Evolutionary conservation across 805 yeast species (phyloP).

Genomic region (Nakazawaea anatomiae): DNA sequence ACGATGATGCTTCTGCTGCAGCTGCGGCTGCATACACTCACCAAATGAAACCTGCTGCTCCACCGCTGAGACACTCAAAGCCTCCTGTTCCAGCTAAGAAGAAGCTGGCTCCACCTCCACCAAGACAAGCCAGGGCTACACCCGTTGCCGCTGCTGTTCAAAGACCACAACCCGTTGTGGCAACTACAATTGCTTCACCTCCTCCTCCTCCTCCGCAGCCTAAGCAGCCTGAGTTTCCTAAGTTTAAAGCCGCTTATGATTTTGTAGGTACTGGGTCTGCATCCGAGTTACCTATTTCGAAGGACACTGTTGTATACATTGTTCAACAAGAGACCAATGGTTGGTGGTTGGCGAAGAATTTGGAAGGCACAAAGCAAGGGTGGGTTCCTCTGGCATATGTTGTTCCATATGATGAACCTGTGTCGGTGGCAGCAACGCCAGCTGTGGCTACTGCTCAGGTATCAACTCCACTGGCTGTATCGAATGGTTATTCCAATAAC

Average conservation of each 20-base stretch:
- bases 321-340: conserved; percentile 75
- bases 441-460: not conserved
- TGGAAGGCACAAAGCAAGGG: conserved; percentile 78
- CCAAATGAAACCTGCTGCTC: conserved; percentile 22
- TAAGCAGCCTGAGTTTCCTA: conserved; percentile 62
- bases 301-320: conserved; percentile 72
- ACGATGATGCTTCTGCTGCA: conserved; percentile 33
- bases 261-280: conserved; percentile 83
- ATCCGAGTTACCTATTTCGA: conserved; percentile 69
- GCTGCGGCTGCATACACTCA: conserved; percentile 29
- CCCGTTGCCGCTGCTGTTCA: not conserved
- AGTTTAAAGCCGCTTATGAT: conserved; percentile 80
- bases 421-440: conserved; percentile 19
- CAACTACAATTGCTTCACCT: conserved; percentile 26
- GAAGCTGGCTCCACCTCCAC: conserved; percentile 4
- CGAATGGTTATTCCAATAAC: conserved; percentile 16
- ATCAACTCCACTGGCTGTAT: conserved; percentile 25
- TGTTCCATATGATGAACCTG: conserved; percentile 49
- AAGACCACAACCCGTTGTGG: conserved; percentile 12
- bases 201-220: conserved; percentile 73
- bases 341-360: conserved; percentile 85
- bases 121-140: conserved; percentile 5
- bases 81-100: conserved; percentile 4
- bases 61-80: not conserved
- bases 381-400: conserved; percentile 98